Evolutionary conservation across 768 basidiomycete genomes (phyloP).

Genomic region (Leccinum subgranulosum): DNA sequence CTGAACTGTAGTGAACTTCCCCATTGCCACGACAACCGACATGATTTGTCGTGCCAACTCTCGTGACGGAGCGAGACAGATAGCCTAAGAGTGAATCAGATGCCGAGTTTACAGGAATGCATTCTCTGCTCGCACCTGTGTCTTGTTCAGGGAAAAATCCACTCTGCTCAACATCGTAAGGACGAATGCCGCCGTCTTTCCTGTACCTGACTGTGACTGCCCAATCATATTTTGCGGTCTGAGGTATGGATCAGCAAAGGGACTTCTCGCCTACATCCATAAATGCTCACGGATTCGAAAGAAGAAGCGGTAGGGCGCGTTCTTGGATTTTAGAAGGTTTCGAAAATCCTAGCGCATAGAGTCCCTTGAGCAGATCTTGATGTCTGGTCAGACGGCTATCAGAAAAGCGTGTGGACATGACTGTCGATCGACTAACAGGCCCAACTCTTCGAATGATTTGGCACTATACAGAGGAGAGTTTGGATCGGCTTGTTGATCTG

Average conservation of each 20-base stretch:
- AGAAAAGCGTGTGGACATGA: constrained; percentile 3
- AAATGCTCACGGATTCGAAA: constrained; percentile 76
- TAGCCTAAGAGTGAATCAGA: constrained; percentile 51
- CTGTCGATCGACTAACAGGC: constrained; percentile 59
- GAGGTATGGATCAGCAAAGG: constrained; percentile 4
- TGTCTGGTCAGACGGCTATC: constrained; percentile 46
- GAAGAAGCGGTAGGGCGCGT: constrained; percentile 86
- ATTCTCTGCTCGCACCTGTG: constrained; percentile 57
- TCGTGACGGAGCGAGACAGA: constrained; percentile 96
- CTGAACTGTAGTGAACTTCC: constrained; percentile 89
- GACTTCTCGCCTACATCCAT: background rate
- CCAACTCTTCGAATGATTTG: constrained; percentile 94
- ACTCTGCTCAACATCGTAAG: constrained; percentile 95
- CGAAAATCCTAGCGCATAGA: constrained; percentile 93
- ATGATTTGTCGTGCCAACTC: constrained; percentile 98
- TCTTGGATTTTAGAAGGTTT: constrained; percentile 99
- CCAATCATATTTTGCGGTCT: constrained; percentile 99
- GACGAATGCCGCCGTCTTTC: constrained; percentile 98
- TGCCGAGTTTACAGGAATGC: background rate
- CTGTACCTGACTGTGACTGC: constrained; percentile 98
- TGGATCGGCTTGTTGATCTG: constrained; percentile 93
- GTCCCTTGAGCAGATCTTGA: constrained; percentile 85
- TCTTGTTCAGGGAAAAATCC: constrained; percentile 76
- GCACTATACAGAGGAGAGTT: constrained; percentile 94
- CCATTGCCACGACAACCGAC: constrained; percentile 91